Evolutionary conservation across 1,284 basidiomycete species (phyloP), one percentile per base, ranked within the genome.

Genomic region (Singerocomus inundabilis): DNA sequence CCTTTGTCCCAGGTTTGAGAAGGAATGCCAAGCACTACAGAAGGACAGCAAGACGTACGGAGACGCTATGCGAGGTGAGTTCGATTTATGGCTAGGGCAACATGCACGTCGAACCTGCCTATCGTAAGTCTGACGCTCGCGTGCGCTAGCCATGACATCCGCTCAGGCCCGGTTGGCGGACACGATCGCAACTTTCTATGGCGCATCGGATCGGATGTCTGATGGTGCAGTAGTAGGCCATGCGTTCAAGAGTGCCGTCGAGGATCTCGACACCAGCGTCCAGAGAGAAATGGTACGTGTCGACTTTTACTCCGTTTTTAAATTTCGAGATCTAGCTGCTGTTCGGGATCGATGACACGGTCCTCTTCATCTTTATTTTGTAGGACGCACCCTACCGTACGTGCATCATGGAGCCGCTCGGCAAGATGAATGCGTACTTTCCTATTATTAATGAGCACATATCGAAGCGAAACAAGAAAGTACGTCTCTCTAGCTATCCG

Each of bases 191-290:
- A 78, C 85, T 6, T 99, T 99, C 77, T 99, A 98, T 70, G 84
- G 84, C 34, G 88, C 91, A 29, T 79, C 89, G 11, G 92, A 94
- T 75, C 79, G 82, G 55, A 74, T 82, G 26, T 93, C 91, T 18
- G 93, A 95, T 58, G 90, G 93, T 26, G 96, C 97, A 12, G 98
- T 99, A 91, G 91, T 95, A 1, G 92, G 91, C 2, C 93, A 98
- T 66, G 89, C 96, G 4, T 99, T 99, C 78, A 95, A 93, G 66
- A 82, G 93, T 31, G 90, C 94, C 0, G 91, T 97, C 5, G 93
- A 98, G 58, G 97, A 99, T 60, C 74, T 99, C 34, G 97, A 99
- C 62, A 80, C 82, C 4, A 87, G 86, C 33, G 86, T 96, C 31
- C 82, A 84, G 18, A 74, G 92, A 52, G 95, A 98, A 69, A 76